Percentiles rank a stretch among this genome's conserved stretches.
Evolutionary conservation across 2,329 filamentous ascomycete species (phyloP).

Genomic region (Hypocreales sp.): DNA sequence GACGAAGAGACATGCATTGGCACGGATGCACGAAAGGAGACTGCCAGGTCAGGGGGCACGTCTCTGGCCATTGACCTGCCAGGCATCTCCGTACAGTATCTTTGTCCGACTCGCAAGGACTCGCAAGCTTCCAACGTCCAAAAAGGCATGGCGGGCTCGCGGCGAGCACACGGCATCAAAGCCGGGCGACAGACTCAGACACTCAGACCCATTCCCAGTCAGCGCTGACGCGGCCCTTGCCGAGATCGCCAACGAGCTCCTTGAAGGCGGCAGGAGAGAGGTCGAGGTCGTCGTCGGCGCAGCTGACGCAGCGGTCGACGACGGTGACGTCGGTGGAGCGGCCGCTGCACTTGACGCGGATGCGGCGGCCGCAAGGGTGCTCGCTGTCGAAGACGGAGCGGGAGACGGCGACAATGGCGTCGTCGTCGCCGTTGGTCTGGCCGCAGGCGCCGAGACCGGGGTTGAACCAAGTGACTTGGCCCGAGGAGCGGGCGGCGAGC

Average conservation of each 20-base stretch:
- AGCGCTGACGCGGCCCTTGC: slow-evolving; percentile 8
- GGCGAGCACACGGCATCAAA: background rate
- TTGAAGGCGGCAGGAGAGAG: slow-evolving; percentile 30
- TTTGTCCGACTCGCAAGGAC: too few species aligned
- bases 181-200: background rate
- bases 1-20: too few species aligned
- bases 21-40: too few species aligned
- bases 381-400: slow-evolving; percentile 50
- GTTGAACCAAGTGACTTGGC: slow-evolving; percentile 37
- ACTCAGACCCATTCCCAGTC: slow-evolving; percentile 13
- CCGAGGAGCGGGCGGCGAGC: slow-evolving; percentile 1
- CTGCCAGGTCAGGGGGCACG: too few species aligned
- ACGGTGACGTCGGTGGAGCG: slow-evolving; percentile 42
- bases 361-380: slow-evolving; percentile 42
- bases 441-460: slow-evolving; percentile 57
- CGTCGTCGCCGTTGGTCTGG: slow-evolving; percentile 30
- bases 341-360: slow-evolving; percentile 40
- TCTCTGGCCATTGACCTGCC: too few species aligned
- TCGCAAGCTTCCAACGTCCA: too few species aligned
- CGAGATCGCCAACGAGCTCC: slow-evolving; percentile 19
- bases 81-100: too few species aligned
- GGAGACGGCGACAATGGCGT: slow-evolving; percentile 52
- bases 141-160: too few species aligned
- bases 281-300: slow-evolving; percentile 30
- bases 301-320: slow-evolving; percentile 49